phyloP scores from a whole-genome alignment of 2,329 filamentous ascomycete species.

The Penicillium hordei region DNA sequence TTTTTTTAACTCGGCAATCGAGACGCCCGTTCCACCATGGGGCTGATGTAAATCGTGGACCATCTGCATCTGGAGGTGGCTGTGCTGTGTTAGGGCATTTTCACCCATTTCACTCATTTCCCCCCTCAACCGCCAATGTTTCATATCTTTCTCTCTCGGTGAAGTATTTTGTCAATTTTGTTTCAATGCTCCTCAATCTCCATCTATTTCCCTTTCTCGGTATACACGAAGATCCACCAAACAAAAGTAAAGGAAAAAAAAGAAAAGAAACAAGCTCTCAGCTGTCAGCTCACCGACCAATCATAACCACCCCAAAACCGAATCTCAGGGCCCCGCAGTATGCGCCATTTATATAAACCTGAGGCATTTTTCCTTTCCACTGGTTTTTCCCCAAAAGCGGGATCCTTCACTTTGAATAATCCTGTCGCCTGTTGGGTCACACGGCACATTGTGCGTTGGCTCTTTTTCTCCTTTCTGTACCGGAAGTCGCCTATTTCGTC shows the following conservation, averaged over 20 bases:
- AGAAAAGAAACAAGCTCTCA: neutral
- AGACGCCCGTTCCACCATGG: slow-evolving; percentile 16
- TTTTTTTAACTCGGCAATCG: neutral
- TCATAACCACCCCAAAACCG: neutral
- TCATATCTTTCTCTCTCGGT: neutral
- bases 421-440: slow-evolving; percentile 5
- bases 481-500: neutral
- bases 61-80: slow-evolving; percentile 21
- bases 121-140: slow-evolving; percentile 10
- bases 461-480: neutral
- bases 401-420: neutral
- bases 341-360: slow-evolving; percentile 28
- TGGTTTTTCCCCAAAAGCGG: slow-evolving; percentile 9
- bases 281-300: neutral
- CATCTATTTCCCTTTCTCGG: neutral
- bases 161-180: too few relatives aligned
- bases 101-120: slow-evolving; percentile 10
- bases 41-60: slow-evolving; percentile 5
- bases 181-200: neutral
- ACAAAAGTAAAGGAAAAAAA: neutral
- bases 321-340: slow-evolving; percentile 5
- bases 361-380: slow-evolving; percentile 28
- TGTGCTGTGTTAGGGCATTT: slow-evolving; percentile 18
- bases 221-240: neutral
- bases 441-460: neutral